Base-by-base conservation (phyloP, 352 stramenopile genomes). In the Pythium grandisporangium region DNA sequence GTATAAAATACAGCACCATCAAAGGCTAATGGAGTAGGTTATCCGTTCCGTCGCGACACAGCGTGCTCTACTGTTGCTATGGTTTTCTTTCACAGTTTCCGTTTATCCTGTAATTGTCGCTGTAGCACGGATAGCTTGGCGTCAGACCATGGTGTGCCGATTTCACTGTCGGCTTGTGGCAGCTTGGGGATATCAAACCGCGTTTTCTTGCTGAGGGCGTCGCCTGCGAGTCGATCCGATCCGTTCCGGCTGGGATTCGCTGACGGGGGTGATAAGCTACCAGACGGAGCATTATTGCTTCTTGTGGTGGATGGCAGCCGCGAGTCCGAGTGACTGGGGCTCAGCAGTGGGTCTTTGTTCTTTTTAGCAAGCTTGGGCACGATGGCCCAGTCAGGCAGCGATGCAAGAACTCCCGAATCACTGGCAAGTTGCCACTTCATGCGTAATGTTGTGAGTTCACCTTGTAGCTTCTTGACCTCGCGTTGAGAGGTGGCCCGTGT, bases 401-500 rank as follows among this genome's bases (percentile, higher is more conserved):
- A 50, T 6, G 51, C 41, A 1, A 86, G 49, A 0, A 56, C 48
- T 14, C 70, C 70, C 2, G 68, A 59, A 39, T 86, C 73, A 29
- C 63, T 86, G 17, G 70, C 70, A 49, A 86, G 51, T 41, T 86
- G 70, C 73, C 70, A 86, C 52, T 84, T 82, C 70, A 85, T 82
- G 14, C 70, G 74, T 27, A 91, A 45, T 2, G 58, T 56, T 23
- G 59, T 72, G 8, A 85, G 59, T 43, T 91, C 77, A 1, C 62
- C 53, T 17, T 63, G 58, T n/a, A 87, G 56, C 30, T 79, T 70
- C 29, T 87, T 83, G 38, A 70, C 66, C 49, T 96, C 86, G 46
- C 89, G 88, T 24, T 87, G 81, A 4, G 77, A 82, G 10, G 74
- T 91, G 16, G 81, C 66, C 6, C 93, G 66, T 21, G 87, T 96